Evolutionary conservation across 371 early-diverging fungal genomes (phyloP).

Genomic region (Sporodiniella umbellata): DNA sequence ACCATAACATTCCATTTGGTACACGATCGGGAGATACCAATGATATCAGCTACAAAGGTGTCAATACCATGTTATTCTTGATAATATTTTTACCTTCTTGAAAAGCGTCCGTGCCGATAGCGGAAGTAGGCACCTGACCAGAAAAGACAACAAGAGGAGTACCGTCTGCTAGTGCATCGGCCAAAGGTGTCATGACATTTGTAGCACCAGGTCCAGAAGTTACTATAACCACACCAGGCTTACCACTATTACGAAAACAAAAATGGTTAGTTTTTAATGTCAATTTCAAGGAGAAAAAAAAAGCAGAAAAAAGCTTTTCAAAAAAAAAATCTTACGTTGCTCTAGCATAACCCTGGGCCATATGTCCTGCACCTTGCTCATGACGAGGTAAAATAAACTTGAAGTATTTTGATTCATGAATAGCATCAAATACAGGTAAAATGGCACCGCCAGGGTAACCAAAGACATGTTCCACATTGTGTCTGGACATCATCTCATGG

Average conservation of each 20-base stretch:
- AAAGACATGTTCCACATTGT: slow-evolving; percentile 90
- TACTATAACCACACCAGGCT: slow-evolving; percentile 93
- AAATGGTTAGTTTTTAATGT: no score
- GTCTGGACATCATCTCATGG: slow-evolving; percentile 96
- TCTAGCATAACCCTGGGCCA: slow-evolving; percentile 97
- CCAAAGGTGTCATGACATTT: slow-evolving; percentile 96
- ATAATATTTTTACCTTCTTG: slow-evolving; percentile 66
- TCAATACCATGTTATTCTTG: not conserved
- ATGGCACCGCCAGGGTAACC: slow-evolving; percentile 98
- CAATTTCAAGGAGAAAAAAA: not conserved
- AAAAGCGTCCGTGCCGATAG: slow-evolving; percentile 96
- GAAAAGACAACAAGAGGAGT: slow-evolving; percentile 93
- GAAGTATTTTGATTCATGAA: slow-evolving; percentile 92
- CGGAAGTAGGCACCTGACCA: slow-evolving; percentile 91
- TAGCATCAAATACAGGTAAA: slow-evolving; percentile 96
- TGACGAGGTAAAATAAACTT: slow-evolving; percentile 93
- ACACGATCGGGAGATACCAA: slow-evolving; percentile 94
- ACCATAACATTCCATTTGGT: slow-evolving; percentile 99
- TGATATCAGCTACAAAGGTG: slow-evolving; percentile 70
- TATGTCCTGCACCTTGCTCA: slow-evolving; percentile 98
- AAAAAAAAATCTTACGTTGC: slow-evolving; percentile 63
- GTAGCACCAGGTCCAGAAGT: slow-evolving; percentile 99
- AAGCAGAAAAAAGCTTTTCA: not conserved
- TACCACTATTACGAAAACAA: slow-evolving; percentile 55
- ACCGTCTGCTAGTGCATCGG: slow-evolving; percentile 94